Evolutionary conservation across 768 basidiomycete genomes (phyloP).

Genomic region (Russula virescens): DNA sequence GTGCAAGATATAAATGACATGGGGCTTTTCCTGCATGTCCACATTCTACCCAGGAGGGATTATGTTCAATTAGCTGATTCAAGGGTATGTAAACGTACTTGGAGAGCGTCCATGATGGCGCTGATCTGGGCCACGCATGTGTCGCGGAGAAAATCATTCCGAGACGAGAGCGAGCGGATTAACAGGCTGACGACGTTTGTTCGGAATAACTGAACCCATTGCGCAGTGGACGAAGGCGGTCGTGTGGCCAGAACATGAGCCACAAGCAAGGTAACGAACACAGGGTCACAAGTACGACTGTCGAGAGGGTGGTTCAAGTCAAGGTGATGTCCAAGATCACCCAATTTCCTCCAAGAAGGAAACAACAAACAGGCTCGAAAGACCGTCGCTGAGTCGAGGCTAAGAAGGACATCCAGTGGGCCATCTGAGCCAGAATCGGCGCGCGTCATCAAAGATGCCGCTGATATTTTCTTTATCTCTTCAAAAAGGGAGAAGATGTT

Average conservation of each 20-base stretch:
- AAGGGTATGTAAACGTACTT: slow-evolving; percentile 41
- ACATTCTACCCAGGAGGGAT: slow-evolving; percentile 40
- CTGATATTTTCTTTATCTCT: slow-evolving; percentile 55
- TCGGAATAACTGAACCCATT: slow-evolving; percentile 85
- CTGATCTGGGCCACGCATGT: slow-evolving; percentile 58
- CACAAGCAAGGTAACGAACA: slow-evolving; percentile 66
- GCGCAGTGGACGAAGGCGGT: slow-evolving; percentile 51
- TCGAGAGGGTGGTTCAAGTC: slow-evolving; percentile 30
- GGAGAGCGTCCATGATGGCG: slow-evolving; percentile 51
- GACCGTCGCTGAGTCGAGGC: slow-evolving; percentile 60
- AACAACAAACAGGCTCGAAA: slow-evolving; percentile 68
- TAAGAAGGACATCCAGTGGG: slow-evolving; percentile 60
- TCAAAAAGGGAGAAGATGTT: slow-evolving; percentile 79
- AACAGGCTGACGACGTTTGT: slow-evolving; percentile 73
- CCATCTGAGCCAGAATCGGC: slow-evolving; percentile 44
- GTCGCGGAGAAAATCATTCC: slow-evolving; percentile 52
- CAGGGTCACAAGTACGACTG: slow-evolving; percentile 65
- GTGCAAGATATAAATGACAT: slow-evolving; percentile 65
- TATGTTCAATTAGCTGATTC: not conserved
- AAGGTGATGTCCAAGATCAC: slow-evolving; percentile 31
- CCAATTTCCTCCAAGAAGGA: slow-evolving; percentile 56
- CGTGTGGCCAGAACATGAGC: slow-evolving; percentile 57
- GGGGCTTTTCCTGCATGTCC: slow-evolving; percentile 72
- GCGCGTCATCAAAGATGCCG: slow-evolving; percentile 51
- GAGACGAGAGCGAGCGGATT: slow-evolving; percentile 66